Conservation (phyloP, 2,329 filamentous ascomycete genomes). For the Xylaria sp. region DNA sequence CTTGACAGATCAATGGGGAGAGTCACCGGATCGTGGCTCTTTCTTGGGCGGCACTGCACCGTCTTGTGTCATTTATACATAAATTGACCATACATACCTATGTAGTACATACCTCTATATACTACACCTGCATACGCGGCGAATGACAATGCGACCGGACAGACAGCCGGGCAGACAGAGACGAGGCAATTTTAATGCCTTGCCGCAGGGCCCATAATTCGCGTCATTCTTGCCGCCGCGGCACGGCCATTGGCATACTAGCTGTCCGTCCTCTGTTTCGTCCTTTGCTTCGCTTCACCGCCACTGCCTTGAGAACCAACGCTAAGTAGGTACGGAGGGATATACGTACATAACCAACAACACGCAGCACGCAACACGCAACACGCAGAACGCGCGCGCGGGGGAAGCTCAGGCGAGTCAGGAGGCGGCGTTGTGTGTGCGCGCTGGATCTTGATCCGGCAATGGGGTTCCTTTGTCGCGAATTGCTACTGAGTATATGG, state of each 20-base stretch:
- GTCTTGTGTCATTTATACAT: slow-evolving; percentile 34
- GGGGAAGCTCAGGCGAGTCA: slow-evolving; percentile 21
- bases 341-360: neutral
- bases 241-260: slow-evolving; percentile 5
- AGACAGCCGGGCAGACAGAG: neutral
- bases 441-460: slow-evolving; percentile 12
- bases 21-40: slow-evolving; percentile 28
- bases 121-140: neutral
- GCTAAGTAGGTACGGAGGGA: neutral
- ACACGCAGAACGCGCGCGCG: neutral
- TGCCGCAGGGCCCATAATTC: slow-evolving; percentile 20
- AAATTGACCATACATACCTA: slow-evolving; percentile 8
- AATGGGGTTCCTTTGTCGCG: slow-evolving; percentile 17
- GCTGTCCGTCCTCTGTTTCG: too few relatives aligned
- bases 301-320: slow-evolving; percentile 17
- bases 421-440: slow-evolving; percentile 11
- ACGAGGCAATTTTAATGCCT: slow-evolving; percentile 16
- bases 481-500: neutral
- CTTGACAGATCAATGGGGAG: neutral
- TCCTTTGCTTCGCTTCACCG: slow-evolving; percentile 22
- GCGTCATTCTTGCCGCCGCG: slow-evolving; percentile 19
- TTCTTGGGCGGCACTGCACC: slow-evolving; percentile 11
- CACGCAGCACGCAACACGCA: neutral
- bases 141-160: neutral
- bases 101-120: neutral